Percentiles rank a stretch among this genome's conserved stretches.
Conservation (phyloP, 768 basidiomycete genomes). For the Lentinula detonsa region DNA sequence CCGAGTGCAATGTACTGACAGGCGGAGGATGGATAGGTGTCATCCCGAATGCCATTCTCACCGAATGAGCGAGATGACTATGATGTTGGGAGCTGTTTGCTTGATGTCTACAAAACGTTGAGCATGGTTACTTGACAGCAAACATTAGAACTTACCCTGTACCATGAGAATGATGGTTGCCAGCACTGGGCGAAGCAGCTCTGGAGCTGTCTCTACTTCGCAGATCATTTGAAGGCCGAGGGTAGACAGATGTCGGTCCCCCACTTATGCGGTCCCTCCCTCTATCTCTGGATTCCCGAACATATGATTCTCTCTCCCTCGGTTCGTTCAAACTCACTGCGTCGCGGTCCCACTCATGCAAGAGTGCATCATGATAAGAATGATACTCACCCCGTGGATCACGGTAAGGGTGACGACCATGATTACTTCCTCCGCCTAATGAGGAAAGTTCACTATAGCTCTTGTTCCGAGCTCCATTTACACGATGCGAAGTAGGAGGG, state of each 20-base stretch:
- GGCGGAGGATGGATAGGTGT: slow-evolving; percentile 58
- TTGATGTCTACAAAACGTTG: not conserved
- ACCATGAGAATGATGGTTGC: not conserved
- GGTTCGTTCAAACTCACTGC: not conserved
- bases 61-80: slow-evolving; percentile 75
- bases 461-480: not conserved
- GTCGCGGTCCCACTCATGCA: not conserved
- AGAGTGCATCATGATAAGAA: slow-evolving; percentile 1
- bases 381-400: slow-evolving; percentile 1
- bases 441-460: not conserved
- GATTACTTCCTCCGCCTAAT: not conserved
- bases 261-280: slow-evolving; percentile 13
- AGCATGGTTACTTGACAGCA: not conserved
- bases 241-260: slow-evolving; percentile 11
- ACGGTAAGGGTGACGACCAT: slow-evolving; percentile 5
- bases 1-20: slow-evolving; percentile 16
- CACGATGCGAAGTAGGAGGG: slow-evolving; percentile 10
- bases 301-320: not conserved
- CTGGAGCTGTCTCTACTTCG: slow-evolving; percentile 49
- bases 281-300: not conserved
- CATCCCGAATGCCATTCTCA: slow-evolving; percentile 88
- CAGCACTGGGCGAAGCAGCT: slow-evolving; percentile 45
- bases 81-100: slow-evolving; percentile 26
- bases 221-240: slow-evolving; percentile 11
- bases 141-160: not conserved